Base-by-base conservation (phyloP, 352 stramenopile species). In the Pythium phragmitis region DNA sequence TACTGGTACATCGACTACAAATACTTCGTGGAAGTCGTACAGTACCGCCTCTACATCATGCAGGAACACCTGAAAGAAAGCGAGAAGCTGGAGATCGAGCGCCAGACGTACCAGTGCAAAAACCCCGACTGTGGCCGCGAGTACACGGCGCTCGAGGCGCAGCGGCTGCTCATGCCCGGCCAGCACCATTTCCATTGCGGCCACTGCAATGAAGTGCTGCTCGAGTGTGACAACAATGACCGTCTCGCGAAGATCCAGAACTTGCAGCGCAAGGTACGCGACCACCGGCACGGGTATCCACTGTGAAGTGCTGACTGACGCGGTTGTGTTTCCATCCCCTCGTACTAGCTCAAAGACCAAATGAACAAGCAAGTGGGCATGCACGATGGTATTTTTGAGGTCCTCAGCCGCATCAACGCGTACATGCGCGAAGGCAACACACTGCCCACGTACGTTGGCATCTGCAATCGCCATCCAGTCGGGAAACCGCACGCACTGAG, bases 1-100 rank as follows among this genome's bases (percentile, higher is more conserved):
- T 96, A 96, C 68, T 96, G 87, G 87, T 95, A 96, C 75, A 96
- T 96, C 74, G 87, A 96, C 77, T 96, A 94, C 82, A 96, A 96
- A 69, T 93, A 96, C 70, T 94, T 96, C 73, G 85, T 94, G 47
- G 86, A 96, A 62, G 86, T 96, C 58, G 85, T 96, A 59, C 84
- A 91, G 66, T 96, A 91, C 60, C 85, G 87, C 12, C 73, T 96
- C 19, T 96, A 93, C 69, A 57, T 95, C 43, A 96, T 96, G 78
- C 80, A 92, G 59, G 84, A 94, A 59, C 80, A 93, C 42, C 64
- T 96, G 1, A 94, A 93, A 61, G 86, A 94, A 63, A 87, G 70
- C 59, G 87, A 96, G 63, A 85, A 93, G 62, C 62, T 94, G 1
- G 87, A 96, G 61, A 92, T 96, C 54, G 87, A 95, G 69, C 77